Base-by-base conservation (phyloP, 2,329 filamentous ascomycete species). In the Ophiosphaerella narmari region DNA sequence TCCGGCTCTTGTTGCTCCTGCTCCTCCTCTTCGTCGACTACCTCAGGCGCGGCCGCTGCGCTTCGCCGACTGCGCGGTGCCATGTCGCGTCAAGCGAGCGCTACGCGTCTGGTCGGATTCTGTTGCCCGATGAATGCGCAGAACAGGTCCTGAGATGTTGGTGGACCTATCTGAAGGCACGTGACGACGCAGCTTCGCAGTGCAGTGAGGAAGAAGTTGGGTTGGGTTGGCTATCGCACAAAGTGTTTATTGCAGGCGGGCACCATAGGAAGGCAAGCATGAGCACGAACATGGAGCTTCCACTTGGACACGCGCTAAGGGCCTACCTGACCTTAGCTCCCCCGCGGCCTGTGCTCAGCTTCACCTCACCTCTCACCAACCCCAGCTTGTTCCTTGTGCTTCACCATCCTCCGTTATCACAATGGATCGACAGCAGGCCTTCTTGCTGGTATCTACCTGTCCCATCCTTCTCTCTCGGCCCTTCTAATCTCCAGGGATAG, bases 341-440 rank as follows among this genome's bases (percentile, higher is more conserved):
- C 41, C 43, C 48, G 26, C 7, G 53, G 50, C 39, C 43, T 46
- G 50, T 53, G 47, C 51, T 45, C 13, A 12, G 38, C 41, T 23
- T 35, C 42, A 37, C 13, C 12, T 44, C 33, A 33, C n/a, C 34
- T 26, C 13, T 12, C 24, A 13, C 14, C 12, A 14, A 43, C 7
- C 21, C 12, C 3, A 18, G 18, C 18, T 21, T 21, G 18, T 21
- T 5, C 18, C 18, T 5, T 21, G 18, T 21, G 18, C 18, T 21
- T 21, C 18, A 21, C 18, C 18, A 21, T 21, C 18, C 32, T 13
- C 18, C 7, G 9, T 5, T 16, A 11, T 26, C 41, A 54, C 31
- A 13, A 73, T 73, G 70, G 66, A 73, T 32, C 69, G 74, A 46
- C 73, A 73, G 46, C 66, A 71, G 12, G 53, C 66, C 21, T 80